These are phyloP conservation scores for Rhizopogon salebrosus DNA, from an alignment of 768 basidiomycete genomes.

Conservation along the genomic window DNA sequence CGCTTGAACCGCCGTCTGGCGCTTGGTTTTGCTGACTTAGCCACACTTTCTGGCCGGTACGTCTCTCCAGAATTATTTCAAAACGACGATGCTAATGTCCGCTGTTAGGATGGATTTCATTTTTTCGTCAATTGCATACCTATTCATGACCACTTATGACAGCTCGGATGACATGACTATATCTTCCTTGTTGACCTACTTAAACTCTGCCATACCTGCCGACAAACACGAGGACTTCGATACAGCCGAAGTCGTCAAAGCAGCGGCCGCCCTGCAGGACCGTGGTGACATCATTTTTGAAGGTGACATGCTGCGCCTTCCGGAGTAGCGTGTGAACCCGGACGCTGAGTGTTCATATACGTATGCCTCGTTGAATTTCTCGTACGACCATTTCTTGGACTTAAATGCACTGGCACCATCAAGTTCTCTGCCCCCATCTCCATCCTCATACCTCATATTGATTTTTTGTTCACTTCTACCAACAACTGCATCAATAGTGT, in stretches of 20 bases:
- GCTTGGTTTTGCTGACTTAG: constrained; percentile 49
- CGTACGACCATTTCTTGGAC: constrained; percentile 3
- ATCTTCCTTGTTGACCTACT: constrained; percentile 61
- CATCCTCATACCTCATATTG: neutral
- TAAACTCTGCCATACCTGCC: constrained; percentile 70
- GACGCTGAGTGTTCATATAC: neutral
- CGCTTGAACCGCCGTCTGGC: constrained; percentile 22
- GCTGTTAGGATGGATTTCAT: constrained; percentile 53
- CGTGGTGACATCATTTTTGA: constrained; percentile 44
- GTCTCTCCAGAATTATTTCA: constrained; percentile 21
- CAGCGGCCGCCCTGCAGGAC: constrained; percentile 41
- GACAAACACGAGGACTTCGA: constrained; percentile 84
- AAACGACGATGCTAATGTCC: constrained; percentile 1
- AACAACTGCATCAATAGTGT: neutral
- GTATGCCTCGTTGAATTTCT: neutral
- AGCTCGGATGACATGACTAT: constrained; percentile 63
- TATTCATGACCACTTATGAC: constrained; percentile 67
- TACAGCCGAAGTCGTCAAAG: constrained; percentile 60
- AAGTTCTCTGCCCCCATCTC: neutral
- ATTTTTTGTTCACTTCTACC: neutral
- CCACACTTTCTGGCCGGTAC: constrained; percentile 57
- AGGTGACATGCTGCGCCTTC: constrained; percentile 39
- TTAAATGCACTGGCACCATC: neutral
- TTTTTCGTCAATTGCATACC: constrained; percentile 52
- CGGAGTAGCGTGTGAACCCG: constrained; percentile 9